Conservation (phyloP, 1,139 yeast species). For the Kurtzmaniella natalensis region DNA sequence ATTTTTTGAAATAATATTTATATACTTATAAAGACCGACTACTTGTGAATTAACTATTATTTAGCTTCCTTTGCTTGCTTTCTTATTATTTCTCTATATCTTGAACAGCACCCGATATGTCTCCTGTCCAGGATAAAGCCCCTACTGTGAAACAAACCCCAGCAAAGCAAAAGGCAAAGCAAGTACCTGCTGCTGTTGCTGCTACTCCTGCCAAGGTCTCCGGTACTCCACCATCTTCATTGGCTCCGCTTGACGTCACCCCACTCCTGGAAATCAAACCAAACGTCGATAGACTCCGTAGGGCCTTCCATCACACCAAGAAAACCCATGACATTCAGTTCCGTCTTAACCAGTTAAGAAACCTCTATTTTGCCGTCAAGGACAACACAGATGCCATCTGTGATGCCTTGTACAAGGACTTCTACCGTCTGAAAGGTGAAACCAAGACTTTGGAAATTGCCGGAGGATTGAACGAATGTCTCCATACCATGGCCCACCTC, state of each 20-base stretch:
- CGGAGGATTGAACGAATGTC: slow-evolving; percentile 51
- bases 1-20: too few relatives aligned
- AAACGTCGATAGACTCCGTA: slow-evolving; percentile 39
- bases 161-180: not conserved
- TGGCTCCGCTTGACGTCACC: slow-evolving; percentile 34
- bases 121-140: too few relatives aligned
- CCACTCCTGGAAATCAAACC: slow-evolving; percentile 46
- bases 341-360: slow-evolving; percentile 62
- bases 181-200: not conserved
- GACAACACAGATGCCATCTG: slow-evolving; percentile 56
- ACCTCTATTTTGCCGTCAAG: slow-evolving; percentile 58
- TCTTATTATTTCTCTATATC: too few relatives aligned
- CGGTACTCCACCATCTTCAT: not conserved
- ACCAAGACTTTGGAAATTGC: slow-evolving; percentile 55
- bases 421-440: slow-evolving; percentile 61
- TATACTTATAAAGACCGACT: too few relatives aligned
- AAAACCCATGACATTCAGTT: slow-evolving; percentile 53
- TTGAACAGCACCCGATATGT: too few relatives aligned
- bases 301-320: slow-evolving; percentile 42
- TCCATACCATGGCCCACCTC: slow-evolving; percentile 56
- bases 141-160: not conserved
- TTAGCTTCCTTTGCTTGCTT: too few relatives aligned
- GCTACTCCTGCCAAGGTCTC: not conserved
- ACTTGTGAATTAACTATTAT: too few relatives aligned
- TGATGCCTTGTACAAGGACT: slow-evolving; percentile 61